Conservation (phyloP, 345 rosid species). For the Mangifera indica region DNA sequence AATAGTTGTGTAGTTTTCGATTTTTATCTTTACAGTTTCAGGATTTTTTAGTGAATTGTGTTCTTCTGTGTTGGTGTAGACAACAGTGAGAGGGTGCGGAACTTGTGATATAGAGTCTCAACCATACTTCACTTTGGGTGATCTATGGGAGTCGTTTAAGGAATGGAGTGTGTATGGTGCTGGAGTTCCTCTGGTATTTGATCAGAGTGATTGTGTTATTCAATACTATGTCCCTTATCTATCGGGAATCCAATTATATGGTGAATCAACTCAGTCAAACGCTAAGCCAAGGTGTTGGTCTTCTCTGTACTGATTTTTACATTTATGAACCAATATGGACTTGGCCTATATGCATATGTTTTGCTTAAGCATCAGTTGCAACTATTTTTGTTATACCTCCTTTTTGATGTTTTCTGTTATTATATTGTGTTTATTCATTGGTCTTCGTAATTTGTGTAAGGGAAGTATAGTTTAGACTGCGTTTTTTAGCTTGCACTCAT, state of each 20-base stretch:
- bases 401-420: not conserved
- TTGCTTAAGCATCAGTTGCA: not conserved
- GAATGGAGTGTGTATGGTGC: constrained; percentile 92
- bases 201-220: constrained; percentile 59
- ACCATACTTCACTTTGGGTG: constrained; percentile 61
- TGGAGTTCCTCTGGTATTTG: constrained; percentile 71
- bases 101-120: constrained; percentile 40
- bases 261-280: constrained; percentile 36
- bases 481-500: not conserved
- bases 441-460: not conserved
- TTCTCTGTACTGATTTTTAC: not conserved
- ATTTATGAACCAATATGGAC: not conserved
- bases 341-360: not conserved
- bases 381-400: not conserved
- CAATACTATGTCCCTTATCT: constrained; percentile 89
- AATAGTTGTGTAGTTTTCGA: not conserved
- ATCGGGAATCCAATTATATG: constrained; percentile 84
- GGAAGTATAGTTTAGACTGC: not conserved
- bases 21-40: not conserved
- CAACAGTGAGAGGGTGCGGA: constrained; percentile 47
- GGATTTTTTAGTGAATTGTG: constrained; percentile 11
- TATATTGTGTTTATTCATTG: not conserved
- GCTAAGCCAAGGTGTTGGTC: constrained; percentile 37
- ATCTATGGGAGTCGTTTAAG: constrained; percentile 78
- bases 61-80: constrained; percentile 35